Evolutionary conservation across 2,329 filamentous ascomycete species (phyloP), one percentile per base, ranked within the genome.

Genomic region (Phoma sp.): DNA sequence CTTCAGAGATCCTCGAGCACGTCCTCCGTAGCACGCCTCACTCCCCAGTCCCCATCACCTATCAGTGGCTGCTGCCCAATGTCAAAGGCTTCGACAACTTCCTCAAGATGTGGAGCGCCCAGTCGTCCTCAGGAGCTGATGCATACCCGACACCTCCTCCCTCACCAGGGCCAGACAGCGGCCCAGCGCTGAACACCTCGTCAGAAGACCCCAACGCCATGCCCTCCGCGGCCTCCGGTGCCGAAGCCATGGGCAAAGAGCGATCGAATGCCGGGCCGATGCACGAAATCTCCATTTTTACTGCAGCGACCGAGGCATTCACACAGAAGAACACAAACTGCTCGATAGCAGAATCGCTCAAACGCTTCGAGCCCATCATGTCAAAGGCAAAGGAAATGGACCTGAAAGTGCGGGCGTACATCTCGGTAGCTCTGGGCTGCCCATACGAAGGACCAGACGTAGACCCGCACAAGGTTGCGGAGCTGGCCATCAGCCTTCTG

Each of bases 281-380:
- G n/a, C 65, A 69, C 39, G 89, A 93, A 69, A 81, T 94, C 29
- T 89, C 90, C 37, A 88, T 94, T 36, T 95, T 96, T 75, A 89
- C 90, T 13, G 88, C 91, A 2, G 91, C 91, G 0, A 94, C 90
- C 15, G 91, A 96, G 75, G 81, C 83, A 43, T 96, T 96, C 75
- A 89, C 89, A 3, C 85, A 87, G 61, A 88, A 87, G 76, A 96
- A 96, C 76, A 87, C 92, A 49, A 95, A 95, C 76, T 92, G 90
- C 80, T 84, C 84, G 65, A 89, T 95, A 62, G 84, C 85, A 58
- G 88, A 89, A 37, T 92, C 90, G 0, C 82, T 96, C 19, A 79
- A 84, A 45, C 82, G 84, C 7, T 93, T 93, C 80, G 79, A 80
- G 57, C 85, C 86, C 7, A 88, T 95, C 13, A 90, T 94, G 65